Conservation (phyloP, 2,329 filamentous ascomycete species). For the Fusarium illudens region DNA sequence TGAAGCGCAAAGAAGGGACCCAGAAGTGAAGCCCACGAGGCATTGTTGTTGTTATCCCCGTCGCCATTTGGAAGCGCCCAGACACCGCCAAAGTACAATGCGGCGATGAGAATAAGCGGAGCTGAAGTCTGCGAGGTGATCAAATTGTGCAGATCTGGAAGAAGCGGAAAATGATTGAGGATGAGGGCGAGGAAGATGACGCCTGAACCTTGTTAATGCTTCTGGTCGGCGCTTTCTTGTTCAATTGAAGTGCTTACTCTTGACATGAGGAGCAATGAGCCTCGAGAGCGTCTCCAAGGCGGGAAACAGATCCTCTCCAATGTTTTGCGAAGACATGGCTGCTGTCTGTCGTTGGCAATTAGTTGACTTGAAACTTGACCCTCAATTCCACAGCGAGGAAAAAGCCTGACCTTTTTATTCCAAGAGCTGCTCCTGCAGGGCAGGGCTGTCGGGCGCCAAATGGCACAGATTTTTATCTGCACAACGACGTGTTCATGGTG, state of each 20-base stretch:
- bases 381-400: neutral
- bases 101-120: constrained; percentile 4
- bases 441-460: constrained; percentile 7
- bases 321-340: constrained; percentile 18
- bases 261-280: constrained; percentile 16
- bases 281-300: constrained; percentile 21
- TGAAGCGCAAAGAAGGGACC: constrained; percentile 13
- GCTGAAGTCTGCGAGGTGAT: constrained; percentile 14
- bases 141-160: neutral
- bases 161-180: constrained; percentile 13
- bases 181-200: constrained; percentile 17
- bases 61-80: constrained; percentile 12
- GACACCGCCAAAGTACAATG: constrained; percentile 7
- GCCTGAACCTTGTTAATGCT: neutral
- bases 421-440: too few species aligned
- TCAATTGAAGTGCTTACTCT: neutral
- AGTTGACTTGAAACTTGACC: neutral
- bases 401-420: neutral
- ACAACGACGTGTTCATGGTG: constrained; percentile 13
- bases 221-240: neutral
- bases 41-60: neutral
- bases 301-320: constrained; percentile 25
- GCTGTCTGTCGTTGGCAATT: neutral
- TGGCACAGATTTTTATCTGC: constrained; percentile 11
- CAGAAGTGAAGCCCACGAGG: neutral